Base-by-base conservation (phyloP, 345 rosid genomes). In the Citrus medica region DNA sequence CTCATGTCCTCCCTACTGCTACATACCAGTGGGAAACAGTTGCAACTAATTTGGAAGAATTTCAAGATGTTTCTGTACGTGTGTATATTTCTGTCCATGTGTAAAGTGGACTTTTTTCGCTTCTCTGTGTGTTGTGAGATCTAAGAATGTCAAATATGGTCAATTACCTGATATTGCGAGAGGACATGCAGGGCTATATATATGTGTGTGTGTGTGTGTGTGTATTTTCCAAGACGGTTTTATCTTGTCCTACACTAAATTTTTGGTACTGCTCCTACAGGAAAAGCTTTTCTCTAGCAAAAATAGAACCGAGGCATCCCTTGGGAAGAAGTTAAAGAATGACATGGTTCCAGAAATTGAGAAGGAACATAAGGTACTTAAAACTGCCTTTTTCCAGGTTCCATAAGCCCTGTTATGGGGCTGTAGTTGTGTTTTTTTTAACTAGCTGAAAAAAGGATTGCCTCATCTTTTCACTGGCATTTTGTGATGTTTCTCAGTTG, bases 271-370 rank as follows among this genome's bases (percentile, higher is more conserved):
- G 58, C 72, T 83, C 69, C 73, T 85, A 83, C 92, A 97, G 99
- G 98, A 92, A 85, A 97, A 93, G 84, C 97, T 97, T 77, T 83
- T 86, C 76, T 68, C 87, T 71, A 94, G 99, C 85, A 90, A 81
- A 87, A 97, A 93, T 85, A 92, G 99, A 87, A 87, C 91, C 6
- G 99, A 97, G 87, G 87, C 83, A 78, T 92, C 96, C 12, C 74
- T 97, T 38, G 99, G 98, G 84, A 97, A 93, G 88, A 97, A 92
- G 87, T 81, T 97, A 82, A 85, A 88, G 87, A 94, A 77, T 81
- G 95, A 93, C 83, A 90, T 92, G 98, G 98, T 97, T 83, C 96
- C 98, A 37, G 99, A 96, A 83, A 94, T 96, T 73, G 99, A 91
- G 83, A 96, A 86, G 85, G 97, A 91, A 85, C 94, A 97, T 80